Base-by-base conservation (phyloP, 2,329 filamentous ascomycete genomes). In the Fusarium sp. region DNA sequence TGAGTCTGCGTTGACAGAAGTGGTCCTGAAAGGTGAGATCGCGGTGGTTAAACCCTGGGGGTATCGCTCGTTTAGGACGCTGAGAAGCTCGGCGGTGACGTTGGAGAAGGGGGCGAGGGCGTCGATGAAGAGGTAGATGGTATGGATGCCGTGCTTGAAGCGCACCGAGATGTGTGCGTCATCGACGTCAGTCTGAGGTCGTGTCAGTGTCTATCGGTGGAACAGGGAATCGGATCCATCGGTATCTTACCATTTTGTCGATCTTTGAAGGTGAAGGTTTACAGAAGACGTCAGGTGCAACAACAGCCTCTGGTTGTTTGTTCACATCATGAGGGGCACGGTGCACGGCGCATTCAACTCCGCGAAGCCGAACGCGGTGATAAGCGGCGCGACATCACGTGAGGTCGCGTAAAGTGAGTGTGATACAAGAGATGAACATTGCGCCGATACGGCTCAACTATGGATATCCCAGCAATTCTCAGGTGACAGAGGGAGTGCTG, bases 141-240 rank as follows among this genome's bases (percentile, higher is more conserved):
- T 94, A 71, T 89, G 86, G 59, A 88, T 87, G 74, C 90, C 88
- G 76, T 91, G 85, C 78, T 93, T 93, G 80, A 94, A 88, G 62
- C 89, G 85, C 56, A 94, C 80, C 11, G 90, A 92, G 71, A 87
- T 83, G 69, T 85, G 81, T n/a, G 83, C 79, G 44, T 87, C 83
- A 62, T 81, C 78, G 20, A 80, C 68, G 37, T 75, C 70, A 45
- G 69, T 53, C 74, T 75, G 25, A 44, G 23, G 37, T 40, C 10
- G 23, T n/a, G 52, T 65, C 33, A 56, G 54, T 20, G 45, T 33
- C 6, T 56, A 10, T 20, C 30, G 51, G 45, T 27, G 11, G 6
- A 47, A 23, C 14, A 22, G 13, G 27, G 6, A 22, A 39, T 11
- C 10, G 15, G 7, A n/a, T 4, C 7, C 17, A 44, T 44, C 6